Percentiles rank a stretch among this genome's conserved stretches.
phyloP scores from a whole-genome alignment of 305 asterid species.

The Fraxinus nigra region DNA sequence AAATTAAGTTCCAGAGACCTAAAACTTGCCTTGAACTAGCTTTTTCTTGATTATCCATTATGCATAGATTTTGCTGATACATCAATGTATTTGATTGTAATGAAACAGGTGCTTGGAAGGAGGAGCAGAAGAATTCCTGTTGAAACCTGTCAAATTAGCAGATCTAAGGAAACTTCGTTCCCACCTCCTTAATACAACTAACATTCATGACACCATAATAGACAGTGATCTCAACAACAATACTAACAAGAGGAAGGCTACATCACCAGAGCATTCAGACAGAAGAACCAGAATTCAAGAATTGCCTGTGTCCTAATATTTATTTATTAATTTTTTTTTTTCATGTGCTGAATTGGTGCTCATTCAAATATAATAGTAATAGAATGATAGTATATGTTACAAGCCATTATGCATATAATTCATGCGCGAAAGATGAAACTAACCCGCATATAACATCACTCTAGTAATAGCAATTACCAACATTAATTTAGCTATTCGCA shows the following conservation, averaged over 20 bases:
- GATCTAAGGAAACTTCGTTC: conserved; percentile 49
- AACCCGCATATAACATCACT: not conserved
- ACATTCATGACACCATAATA: not conserved
- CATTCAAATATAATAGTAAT: not conserved
- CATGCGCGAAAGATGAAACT: not conserved
- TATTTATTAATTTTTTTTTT: not conserved
- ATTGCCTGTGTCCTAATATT: conserved; percentile 24
- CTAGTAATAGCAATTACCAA: not conserved
- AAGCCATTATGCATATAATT: not conserved
- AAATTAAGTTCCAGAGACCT: not conserved
- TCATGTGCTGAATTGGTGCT: not conserved
- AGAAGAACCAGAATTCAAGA: conserved; percentile 39
- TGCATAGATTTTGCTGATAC: not conserved
- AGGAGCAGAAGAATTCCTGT: conserved; percentile 55
- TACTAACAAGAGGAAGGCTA: conserved; percentile 40
- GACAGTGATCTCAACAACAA: conserved; percentile 1
- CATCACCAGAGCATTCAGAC: conserved; percentile 30
- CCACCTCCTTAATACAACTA: conserved; percentile 22
- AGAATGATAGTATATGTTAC: not conserved
- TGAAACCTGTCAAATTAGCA: conserved; percentile 53
- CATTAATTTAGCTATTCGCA: not conserved
- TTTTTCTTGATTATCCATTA: not conserved
- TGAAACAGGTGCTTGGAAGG: conserved; percentile 53
- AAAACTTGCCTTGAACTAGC: not conserved
- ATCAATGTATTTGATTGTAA: not conserved